Percentiles rank a stretch among this genome's conserved stretches.
phyloP scores from a whole-genome alignment of 2,329 filamentous ascomycete species.

The Cladosporium oxysporum region DNA sequence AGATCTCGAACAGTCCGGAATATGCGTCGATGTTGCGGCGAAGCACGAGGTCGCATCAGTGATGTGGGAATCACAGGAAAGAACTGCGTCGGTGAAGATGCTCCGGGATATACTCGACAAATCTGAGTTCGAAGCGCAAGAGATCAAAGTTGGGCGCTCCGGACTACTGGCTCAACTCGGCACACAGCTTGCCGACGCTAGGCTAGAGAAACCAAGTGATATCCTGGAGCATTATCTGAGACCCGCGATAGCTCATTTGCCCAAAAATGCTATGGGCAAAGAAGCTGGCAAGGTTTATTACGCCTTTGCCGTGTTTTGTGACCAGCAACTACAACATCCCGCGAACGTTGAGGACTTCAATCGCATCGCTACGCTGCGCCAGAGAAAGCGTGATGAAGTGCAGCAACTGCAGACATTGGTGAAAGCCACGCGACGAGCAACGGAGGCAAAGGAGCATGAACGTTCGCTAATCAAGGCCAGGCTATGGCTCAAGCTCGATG shows the following conservation, averaged over 20 bases:
- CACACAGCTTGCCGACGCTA: conserved; percentile 83
- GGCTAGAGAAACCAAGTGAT: conserved; percentile 84
- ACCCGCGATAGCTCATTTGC: conserved; percentile 80
- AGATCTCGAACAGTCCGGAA: conserved; percentile 67
- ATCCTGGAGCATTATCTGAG: conserved; percentile 86
- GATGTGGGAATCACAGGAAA: conserved; percentile 92
- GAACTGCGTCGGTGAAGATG: conserved; percentile 84
- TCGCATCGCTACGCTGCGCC: conserved; percentile 74
- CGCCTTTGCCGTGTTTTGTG: conserved; percentile 93
- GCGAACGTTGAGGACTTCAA: conserved; percentile 82
- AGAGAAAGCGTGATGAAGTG: conserved; percentile 80
- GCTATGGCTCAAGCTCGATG: conserved; percentile 87
- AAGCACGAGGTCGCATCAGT: conserved; percentile 84
- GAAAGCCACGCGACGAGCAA: conserved; percentile 43
- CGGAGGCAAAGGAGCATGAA: conserved; percentile 56
- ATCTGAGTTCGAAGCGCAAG: conserved; percentile 65
- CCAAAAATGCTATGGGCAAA: conserved; percentile 63
- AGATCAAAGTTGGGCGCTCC: conserved; percentile 70
- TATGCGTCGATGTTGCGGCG: conserved; percentile 75
- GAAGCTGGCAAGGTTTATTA: conserved; percentile 89
- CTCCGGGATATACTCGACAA: conserved; percentile 71
- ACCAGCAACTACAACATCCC: conserved; percentile 85
- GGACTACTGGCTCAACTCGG: conserved; percentile 85
- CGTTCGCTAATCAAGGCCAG: conserved; percentile 71
- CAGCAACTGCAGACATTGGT: conserved; percentile 67